phyloP scores from a whole-genome alignment of 225 moss, liverwort and hornwort species.

The Anthoceros angustus region DNA sequence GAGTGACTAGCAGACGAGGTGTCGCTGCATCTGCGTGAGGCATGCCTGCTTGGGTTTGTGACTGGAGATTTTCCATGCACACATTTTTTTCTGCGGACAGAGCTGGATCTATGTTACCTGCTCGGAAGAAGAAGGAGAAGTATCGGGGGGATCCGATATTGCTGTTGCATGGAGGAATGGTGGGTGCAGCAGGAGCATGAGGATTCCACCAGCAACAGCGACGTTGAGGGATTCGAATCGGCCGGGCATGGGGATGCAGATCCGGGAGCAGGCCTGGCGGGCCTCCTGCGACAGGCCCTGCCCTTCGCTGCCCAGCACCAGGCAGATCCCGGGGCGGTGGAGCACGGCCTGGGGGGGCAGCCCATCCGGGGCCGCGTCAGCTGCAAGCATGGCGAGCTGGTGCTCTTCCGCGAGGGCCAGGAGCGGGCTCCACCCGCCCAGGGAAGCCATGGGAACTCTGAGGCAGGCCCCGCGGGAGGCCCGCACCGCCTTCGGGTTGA shows the following conservation, averaged over 20 bases:
- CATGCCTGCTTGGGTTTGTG: too few species aligned
- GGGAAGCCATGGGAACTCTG: conserved; percentile 45
- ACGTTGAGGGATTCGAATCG: conserved; percentile 80
- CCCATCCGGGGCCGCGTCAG: conserved; percentile 4
- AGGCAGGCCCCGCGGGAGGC: conserved; percentile 81
- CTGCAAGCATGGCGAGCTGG: background rate
- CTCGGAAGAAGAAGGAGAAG: too few species aligned
- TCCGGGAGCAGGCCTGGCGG: conserved; percentile 33
- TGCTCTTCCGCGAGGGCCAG: conserved; percentile 25
- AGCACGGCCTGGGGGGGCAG: conserved; percentile 2
- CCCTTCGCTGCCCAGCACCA: conserved; percentile 88
- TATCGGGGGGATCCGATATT: too few species aligned
- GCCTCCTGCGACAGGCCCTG: conserved; percentile 63
- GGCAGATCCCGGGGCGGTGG: conserved; percentile 35
- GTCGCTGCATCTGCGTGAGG: too few species aligned
- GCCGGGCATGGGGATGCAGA: conserved; percentile 89
- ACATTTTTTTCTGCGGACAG: too few species aligned
- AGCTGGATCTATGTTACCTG: too few species aligned
- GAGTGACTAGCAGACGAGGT: too few species aligned
- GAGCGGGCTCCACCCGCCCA: conserved; percentile 54
- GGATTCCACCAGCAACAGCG: conserved; percentile 91
- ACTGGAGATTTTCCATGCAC: too few species aligned
- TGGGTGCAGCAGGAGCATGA: conserved; percentile 55
- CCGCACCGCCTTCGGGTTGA: conserved; percentile 87
- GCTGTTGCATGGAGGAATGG: too few species aligned